Conservation (phyloP, 2,329 filamentous ascomycete genomes). For the Epichloe scottii region DNA sequence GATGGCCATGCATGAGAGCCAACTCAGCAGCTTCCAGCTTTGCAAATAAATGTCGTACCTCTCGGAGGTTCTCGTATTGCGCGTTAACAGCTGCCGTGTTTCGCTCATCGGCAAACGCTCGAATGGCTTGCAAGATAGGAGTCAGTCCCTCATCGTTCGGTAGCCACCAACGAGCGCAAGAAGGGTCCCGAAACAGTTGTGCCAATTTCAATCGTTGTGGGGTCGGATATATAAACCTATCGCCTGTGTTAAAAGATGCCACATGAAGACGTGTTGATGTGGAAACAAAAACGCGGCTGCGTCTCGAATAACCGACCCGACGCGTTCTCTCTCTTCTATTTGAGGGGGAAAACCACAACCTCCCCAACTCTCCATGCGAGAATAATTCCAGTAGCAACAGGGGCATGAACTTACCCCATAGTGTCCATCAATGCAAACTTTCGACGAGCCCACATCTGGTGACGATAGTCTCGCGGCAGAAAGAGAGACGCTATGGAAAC, state of each 20-base stretch:
- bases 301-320: background rate
- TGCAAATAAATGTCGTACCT: slow-evolving; percentile 63
- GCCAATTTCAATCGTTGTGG: slow-evolving; percentile 65
- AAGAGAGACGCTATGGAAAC: slow-evolving; percentile 68
- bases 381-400: too few relatives aligned
- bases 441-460: slow-evolving; percentile 66
- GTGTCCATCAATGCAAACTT: slow-evolving; percentile 71
- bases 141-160: slow-evolving; percentile 68
- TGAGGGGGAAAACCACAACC: background rate
- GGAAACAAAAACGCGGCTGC: background rate
- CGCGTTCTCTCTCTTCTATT: background rate
- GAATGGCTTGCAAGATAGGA: slow-evolving; percentile 61
- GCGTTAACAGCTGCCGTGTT: slow-evolving; percentile 46
- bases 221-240: slow-evolving; percentile 71
- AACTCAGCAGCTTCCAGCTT: slow-evolving; percentile 30
- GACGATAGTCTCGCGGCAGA: slow-evolving; percentile 59
- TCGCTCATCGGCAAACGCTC: slow-evolving; percentile 70
- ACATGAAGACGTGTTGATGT: background rate
- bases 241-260: background rate
- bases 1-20: background rate
- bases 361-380: too few relatives aligned
- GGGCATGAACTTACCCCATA: slow-evolving; percentile 50
- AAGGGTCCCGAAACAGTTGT: slow-evolving; percentile 58
- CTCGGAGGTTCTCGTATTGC: slow-evolving; percentile 53
- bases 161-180: slow-evolving; percentile 77